These are phyloP conservation scores for Ustilago crameri DNA, from an alignment of 1,284 basidiomycete genomes.

Conservation along the genomic window DNA sequence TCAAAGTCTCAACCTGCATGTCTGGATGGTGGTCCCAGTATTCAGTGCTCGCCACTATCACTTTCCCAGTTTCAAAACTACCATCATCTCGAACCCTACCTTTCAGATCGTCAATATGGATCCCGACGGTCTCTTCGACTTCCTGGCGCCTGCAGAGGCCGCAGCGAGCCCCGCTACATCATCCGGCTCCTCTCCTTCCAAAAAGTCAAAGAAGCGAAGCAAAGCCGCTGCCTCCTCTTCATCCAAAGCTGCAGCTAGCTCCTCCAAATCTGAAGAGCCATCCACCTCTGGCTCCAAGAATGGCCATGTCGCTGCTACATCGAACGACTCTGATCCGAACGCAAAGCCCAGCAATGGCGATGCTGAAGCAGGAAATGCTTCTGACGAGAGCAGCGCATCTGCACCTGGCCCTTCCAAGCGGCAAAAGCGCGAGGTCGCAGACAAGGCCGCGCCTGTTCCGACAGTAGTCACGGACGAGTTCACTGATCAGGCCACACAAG, in stretches of 20 bases:
- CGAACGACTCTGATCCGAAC: neutral
- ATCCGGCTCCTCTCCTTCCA: slow-evolving; percentile 31
- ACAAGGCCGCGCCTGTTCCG: slow-evolving; percentile 36
- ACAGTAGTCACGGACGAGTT: slow-evolving; percentile 61
- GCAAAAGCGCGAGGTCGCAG: slow-evolving; percentile 26
- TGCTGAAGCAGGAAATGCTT: slow-evolving; percentile 4
- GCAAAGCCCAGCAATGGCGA: slow-evolving; percentile 4
- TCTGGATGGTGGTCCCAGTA: too few relatives aligned
- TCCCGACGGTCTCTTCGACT: slow-evolving; percentile 55
- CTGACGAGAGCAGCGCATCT: slow-evolving; percentile 16
- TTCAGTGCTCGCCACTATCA: neutral
- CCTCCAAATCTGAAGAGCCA: slow-evolving; percentile 1
- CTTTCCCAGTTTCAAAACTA: neutral
- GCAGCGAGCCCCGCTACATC: slow-evolving; percentile 29
- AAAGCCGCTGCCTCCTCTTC: slow-evolving; percentile 27
- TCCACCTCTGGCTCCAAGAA: slow-evolving; percentile 1
- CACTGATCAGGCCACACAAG: slow-evolving; percentile 45
- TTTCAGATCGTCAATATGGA: slow-evolving; percentile 23
- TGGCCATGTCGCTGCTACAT: neutral
- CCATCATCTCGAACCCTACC: slow-evolving; percentile 2
- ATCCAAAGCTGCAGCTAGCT: slow-evolving; percentile 1
- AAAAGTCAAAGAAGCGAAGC: slow-evolving; percentile 46
- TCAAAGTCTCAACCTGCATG: neutral
- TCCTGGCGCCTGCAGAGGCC: slow-evolving; percentile 40
- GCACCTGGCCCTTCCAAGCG: slow-evolving; percentile 43